A percentile compares a stretch with the other conserved stretches of the same genome.
phyloP scores from a whole-genome alignment of 2,329 filamentous ascomycete species.

The Penicillium frequentans region DNA sequence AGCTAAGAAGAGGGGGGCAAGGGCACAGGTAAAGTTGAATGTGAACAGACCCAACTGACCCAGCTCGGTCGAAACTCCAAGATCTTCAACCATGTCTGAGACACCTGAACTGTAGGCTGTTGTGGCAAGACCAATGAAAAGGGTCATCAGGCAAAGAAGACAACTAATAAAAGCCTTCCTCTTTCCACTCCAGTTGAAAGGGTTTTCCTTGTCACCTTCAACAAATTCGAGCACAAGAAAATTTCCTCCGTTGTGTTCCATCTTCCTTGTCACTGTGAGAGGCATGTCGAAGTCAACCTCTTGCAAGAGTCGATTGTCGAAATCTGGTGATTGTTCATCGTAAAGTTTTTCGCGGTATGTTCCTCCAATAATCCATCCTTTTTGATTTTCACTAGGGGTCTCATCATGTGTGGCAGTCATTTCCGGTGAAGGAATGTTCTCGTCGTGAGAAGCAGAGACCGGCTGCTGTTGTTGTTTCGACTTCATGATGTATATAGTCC shows the following conservation, averaged over 20 bases:
- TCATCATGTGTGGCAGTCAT: conserved; percentile 8
- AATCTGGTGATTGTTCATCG: conserved; percentile 19
- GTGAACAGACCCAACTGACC: conserved; percentile 53
- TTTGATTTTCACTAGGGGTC: conserved; percentile 4
- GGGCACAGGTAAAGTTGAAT: conserved; percentile 52
- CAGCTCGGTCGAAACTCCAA: conserved; percentile 43
- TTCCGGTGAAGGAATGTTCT: conserved; percentile 16
- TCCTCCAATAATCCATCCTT: conserved; percentile 28
- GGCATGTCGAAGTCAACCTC: conserved; percentile 52
- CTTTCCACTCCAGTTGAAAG: conserved; percentile 51
- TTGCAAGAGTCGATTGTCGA: conserved; percentile 21
- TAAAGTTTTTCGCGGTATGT: conserved; percentile 25
- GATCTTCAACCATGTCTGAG: conserved; percentile 46
- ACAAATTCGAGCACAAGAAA: conserved; percentile 50
- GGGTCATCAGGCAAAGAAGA: conserved; percentile 53
- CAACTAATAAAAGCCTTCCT: conserved; percentile 49
- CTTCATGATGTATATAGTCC: conserved; percentile 18
- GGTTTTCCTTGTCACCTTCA: conserved; percentile 50
- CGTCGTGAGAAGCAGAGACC: conserved; percentile 24
- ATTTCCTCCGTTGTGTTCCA: conserved; percentile 45
- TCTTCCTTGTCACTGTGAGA: conserved; percentile 47
- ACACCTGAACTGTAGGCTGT: conserved; percentile 55
- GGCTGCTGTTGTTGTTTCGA: conserved; percentile 23
- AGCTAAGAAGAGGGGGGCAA: conserved; percentile 50
- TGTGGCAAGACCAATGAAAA: conserved; percentile 57